These are phyloP conservation scores for Penicillium hesseltinei DNA, from an alignment of 2,329 filamentous ascomycete species.

Conservation along the genomic window DNA sequence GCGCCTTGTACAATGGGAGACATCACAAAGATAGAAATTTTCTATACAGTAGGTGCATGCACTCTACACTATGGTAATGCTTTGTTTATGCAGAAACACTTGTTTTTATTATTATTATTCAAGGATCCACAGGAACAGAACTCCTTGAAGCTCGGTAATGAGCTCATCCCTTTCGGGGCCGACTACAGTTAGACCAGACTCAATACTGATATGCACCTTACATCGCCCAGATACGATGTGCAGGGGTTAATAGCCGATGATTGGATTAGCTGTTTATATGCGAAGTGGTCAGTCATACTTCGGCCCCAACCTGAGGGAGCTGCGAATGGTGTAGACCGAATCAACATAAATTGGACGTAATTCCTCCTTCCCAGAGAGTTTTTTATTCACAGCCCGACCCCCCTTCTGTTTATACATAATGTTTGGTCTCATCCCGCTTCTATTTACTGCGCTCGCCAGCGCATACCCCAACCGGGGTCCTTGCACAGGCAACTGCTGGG, in stretches of 20 bases:
- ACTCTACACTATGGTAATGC: neutral
- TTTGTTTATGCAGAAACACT: neutral
- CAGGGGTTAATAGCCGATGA: slow-evolving; percentile 13
- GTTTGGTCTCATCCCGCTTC: slow-evolving; percentile 22
- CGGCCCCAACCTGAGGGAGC: neutral
- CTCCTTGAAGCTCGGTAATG: neutral
- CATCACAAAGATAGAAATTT: neutral
- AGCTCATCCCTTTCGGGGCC: slow-evolving; percentile 7
- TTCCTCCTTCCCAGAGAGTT: neutral
- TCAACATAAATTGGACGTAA: slow-evolving; percentile 9
- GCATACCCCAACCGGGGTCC: slow-evolving; percentile 33
- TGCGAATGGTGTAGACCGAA: neutral
- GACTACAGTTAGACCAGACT: slow-evolving; percentile 4
- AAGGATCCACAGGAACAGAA: slow-evolving; percentile 12
- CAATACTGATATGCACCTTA: slow-evolving; percentile 27
- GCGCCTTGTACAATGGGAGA: slow-evolving; percentile 5
- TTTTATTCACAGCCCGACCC: neutral
- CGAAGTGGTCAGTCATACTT: slow-evolving; percentile 6
- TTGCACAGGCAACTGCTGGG: slow-evolving; percentile 35
- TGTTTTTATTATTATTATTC: slow-evolving; percentile 9
- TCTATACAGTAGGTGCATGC: neutral
- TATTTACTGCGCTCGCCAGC: slow-evolving; percentile 25
- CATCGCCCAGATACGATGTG: slow-evolving; percentile 21
- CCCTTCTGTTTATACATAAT: slow-evolving; percentile 13
- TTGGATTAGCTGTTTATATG: slow-evolving; percentile 14